A percentile compares a stretch with the other conserved stretches of the same genome.
Evolutionary conservation across 345 rosid genomes (phyloP).

Genomic region (Theobroma cacao): DNA sequence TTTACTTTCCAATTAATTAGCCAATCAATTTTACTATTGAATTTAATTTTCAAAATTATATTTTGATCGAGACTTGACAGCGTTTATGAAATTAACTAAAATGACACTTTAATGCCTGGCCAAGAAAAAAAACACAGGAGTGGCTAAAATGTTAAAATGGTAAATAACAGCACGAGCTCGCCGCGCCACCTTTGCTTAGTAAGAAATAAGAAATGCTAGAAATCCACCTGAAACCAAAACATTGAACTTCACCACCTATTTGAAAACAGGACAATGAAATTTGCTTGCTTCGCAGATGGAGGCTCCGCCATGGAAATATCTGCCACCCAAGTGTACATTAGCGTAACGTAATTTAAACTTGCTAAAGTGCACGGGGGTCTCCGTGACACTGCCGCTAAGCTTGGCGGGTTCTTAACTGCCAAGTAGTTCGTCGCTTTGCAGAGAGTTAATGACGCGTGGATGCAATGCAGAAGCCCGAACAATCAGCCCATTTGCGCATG

Average conservation of each 20-base stretch:
- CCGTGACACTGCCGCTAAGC: not conserved
- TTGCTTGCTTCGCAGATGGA: not conserved
- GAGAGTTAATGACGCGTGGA: conserved; percentile 23
- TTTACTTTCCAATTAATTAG: no score
- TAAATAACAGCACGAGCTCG: no score
- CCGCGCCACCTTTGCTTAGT: no score
- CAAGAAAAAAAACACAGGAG: no score
- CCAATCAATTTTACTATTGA: no score
- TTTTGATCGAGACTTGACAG: no score
- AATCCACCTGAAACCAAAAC: no score
- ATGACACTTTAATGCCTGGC: no score
- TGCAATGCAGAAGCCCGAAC: conserved; percentile 12
- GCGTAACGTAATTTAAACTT: not conserved
- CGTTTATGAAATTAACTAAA: no score
- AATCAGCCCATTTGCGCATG: conserved; percentile 9
- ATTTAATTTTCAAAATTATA: no score
- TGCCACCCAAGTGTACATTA: conserved; percentile 13
- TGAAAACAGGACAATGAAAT: not conserved
- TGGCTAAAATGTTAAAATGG: no score
- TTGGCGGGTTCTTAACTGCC: conserved; percentile 24
- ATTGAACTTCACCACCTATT: not conserved
- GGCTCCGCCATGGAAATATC: not conserved
- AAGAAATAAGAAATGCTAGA: no score
- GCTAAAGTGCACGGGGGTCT: conserved; percentile 12
- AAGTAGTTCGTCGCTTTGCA: conserved; percentile 14